phyloP scores from a whole-genome alignment of 805 yeast species.

The Yamadazyma takamatsuzukensis region DNA sequence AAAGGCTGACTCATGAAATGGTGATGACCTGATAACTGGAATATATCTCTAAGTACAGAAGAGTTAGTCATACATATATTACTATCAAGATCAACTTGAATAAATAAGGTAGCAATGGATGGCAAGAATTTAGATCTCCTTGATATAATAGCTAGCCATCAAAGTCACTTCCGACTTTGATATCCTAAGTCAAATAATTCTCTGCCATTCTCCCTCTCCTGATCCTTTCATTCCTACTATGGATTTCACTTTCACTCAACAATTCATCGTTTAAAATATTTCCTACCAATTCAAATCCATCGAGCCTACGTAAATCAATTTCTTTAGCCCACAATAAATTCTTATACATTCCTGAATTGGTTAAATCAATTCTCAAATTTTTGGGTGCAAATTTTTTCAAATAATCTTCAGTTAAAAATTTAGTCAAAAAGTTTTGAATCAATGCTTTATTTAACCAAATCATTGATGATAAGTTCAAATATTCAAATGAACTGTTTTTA shows the following conservation, averaged over 20 bases:
- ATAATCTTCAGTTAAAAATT: conserved; percentile 16
- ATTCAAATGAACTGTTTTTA: conserved; percentile 21
- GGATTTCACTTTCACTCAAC: conserved; percentile 26
- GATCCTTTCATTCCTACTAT: conserved; percentile 26
- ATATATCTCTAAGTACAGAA: conserved; percentile 50
- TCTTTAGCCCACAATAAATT: conserved; percentile 37
- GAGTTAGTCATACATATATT: too few relatives aligned
- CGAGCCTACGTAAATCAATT: conserved; percentile 21
- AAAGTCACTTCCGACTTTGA: too few relatives aligned
- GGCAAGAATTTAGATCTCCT: too few relatives aligned
- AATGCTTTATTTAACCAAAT: conserved; percentile 45
- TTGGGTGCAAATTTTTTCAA: conserved; percentile 8
- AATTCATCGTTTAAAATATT: conserved; percentile 30
- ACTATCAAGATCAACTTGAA: too few relatives aligned
- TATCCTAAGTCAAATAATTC: too few relatives aligned
- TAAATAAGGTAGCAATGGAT: too few relatives aligned
- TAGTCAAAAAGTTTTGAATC: conserved; percentile 32
- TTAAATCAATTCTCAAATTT: conserved; percentile 32
- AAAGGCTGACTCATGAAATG: conserved; percentile 81
- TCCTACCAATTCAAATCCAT: conserved; percentile 24
- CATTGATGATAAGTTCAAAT: conserved; percentile 41
- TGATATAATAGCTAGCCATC: too few relatives aligned
- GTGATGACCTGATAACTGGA: conserved; percentile 92
- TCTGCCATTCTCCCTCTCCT: conserved; percentile 44
- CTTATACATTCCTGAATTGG: conserved; percentile 44